Conservation (phyloP, 176 grass and related monocot genomes). For the Cenchrus fungigraminus region DNA sequence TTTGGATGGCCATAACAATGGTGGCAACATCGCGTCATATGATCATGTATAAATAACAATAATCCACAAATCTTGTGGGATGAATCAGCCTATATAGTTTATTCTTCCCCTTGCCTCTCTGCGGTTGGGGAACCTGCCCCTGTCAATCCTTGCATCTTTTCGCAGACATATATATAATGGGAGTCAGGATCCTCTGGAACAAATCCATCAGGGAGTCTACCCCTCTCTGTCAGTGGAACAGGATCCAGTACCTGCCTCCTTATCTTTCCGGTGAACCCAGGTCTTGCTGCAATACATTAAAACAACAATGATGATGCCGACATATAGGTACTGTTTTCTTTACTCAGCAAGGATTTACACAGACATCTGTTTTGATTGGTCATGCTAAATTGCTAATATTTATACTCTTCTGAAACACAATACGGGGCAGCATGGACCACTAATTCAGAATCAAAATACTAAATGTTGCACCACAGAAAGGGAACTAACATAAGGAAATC, state of each 20-base stretch:
- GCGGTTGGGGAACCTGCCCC: conserved; percentile 33
- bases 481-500: background rate
- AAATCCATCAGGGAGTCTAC: conserved; percentile 69
- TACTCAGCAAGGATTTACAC: conserved; percentile 7
- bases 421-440: background rate
- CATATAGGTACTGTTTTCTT: background rate
- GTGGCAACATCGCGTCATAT: conserved; percentile 42
- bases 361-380: conserved; percentile 11
- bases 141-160: conserved; percentile 57
- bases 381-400: background rate
- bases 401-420: background rate
- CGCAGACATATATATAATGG: conserved; percentile 90
- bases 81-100: conserved; percentile 44
- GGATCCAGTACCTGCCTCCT: conserved; percentile 77
- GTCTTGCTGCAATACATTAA: conserved; percentile 77
- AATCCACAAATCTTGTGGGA: conserved; percentile 33
- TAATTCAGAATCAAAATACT: background rate
- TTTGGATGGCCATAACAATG: conserved; percentile 58
- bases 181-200: conserved; percentile 95
- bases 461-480: background rate
- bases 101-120: conserved; percentile 34
- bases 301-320: conserved; percentile 14
- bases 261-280: conserved; percentile 60
- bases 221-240: conserved; percentile 71
- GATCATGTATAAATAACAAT: conserved; percentile 37